Percentiles rank a stretch among this genome's conserved stretches.
Conservation (phyloP, 1,284 basidiomycete genomes). For the Cutaneotrichosporon mucoides region DNA sequence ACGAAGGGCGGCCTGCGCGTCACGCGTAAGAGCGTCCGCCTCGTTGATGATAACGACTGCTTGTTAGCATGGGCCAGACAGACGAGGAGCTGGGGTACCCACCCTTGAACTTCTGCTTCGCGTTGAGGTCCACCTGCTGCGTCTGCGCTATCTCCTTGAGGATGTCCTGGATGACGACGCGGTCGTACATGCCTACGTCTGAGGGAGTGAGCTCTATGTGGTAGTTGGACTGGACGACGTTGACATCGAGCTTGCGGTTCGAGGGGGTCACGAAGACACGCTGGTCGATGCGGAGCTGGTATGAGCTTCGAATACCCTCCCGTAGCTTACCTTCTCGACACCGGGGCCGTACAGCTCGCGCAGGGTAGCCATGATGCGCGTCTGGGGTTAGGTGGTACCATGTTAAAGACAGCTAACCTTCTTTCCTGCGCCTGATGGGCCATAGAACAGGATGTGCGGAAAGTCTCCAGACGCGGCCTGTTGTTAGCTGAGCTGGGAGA, state of each 20-base stretch:
- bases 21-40: conserved; percentile 88
- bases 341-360: conserved; percentile 87
- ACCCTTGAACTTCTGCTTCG: conserved; percentile 97
- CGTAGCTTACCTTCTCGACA: conserved; percentile 71
- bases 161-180: conserved; percentile 93
- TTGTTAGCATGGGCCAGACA: no score
- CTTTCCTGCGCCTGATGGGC: conserved; percentile 94
- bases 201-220: conserved; percentile 98
- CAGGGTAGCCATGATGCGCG: conserved; percentile 83
- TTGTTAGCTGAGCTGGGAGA: neutral
- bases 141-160: conserved; percentile 99
- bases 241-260: conserved; percentile 91
- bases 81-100: no score
- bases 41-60: conserved; percentile 97
- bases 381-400: conserved; percentile 48
- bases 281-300: conserved; percentile 95
- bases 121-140: conserved; percentile 93
- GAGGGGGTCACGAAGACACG: conserved; percentile 92
- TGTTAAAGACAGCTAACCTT: conserved; percentile 58
- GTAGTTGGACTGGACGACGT: conserved; percentile 94
- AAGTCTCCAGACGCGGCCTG: conserved; percentile 88
- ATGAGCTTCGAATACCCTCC: neutral
- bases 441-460: conserved; percentile 97
- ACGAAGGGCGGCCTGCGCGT: conserved; percentile 94
- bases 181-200: conserved; percentile 96